Percentiles rank a stretch among this genome's conserved stretches.
Evolutionary conservation across 139 green algal genomes (phyloP).

Genomic region (Chlamydomonas urium): DNA sequence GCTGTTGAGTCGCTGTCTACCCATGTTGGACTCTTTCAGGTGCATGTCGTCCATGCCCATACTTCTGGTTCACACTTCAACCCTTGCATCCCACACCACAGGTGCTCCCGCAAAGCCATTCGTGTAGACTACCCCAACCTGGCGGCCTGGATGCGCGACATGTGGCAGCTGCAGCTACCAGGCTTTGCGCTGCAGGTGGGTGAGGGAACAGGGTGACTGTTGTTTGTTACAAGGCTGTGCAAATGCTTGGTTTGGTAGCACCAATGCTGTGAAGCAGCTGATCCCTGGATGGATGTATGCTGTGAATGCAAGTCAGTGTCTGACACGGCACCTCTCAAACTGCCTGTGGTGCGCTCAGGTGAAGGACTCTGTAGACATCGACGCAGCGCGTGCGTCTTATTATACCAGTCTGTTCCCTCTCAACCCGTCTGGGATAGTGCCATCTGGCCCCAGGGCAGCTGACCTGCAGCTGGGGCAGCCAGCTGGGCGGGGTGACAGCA

Average conservation of each 20-base stretch:
- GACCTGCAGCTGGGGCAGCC: background rate
- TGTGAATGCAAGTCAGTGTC: background rate
- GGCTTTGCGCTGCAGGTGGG: constrained; percentile 47
- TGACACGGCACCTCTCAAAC: background rate
- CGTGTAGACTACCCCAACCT: constrained; percentile 74
- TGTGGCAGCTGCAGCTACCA: constrained; percentile 64
- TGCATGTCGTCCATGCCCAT: background rate
- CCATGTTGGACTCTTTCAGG: background rate
- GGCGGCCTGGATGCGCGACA: constrained; percentile 72
- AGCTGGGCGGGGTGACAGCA: constrained; percentile 1
- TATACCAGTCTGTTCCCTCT: constrained; percentile 85
- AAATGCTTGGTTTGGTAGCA: background rate
- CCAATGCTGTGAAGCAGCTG: background rate
- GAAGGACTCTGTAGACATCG: constrained; percentile 73
- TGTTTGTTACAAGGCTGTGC: background rate
- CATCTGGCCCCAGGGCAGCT: constrained; percentile 48
- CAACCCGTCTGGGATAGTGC: constrained; percentile 86
- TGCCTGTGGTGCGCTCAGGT: constrained; percentile 32
- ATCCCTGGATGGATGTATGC: background rate
- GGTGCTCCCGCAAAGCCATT: constrained; percentile 39
- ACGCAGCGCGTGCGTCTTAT: constrained; percentile 70
- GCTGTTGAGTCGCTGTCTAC: background rate
- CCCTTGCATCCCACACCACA: background rate
- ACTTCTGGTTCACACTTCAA: background rate
- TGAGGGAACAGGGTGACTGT: background rate